phyloP scores from a whole-genome alignment of 805 yeast species.

The Metschnikowia noctiluminum region DNA sequence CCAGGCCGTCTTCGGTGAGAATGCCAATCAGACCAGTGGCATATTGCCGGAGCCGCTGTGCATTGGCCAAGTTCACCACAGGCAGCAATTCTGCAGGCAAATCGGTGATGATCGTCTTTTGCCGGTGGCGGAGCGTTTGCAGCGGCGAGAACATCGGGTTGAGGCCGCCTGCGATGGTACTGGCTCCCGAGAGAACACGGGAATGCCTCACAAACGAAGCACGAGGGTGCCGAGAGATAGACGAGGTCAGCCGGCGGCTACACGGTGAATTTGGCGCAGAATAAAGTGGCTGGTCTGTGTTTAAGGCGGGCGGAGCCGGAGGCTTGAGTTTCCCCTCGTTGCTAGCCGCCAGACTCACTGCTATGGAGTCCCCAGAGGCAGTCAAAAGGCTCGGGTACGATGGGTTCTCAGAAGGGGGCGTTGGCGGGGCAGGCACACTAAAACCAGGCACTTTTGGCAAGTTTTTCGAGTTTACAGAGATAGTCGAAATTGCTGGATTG shows the following conservation, averaged over 20 bases:
- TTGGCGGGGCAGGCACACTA: not conserved
- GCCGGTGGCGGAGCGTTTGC: slow-evolving; percentile 17
- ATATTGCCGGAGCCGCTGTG: slow-evolving; percentile 68
- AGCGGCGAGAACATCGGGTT: slow-evolving; percentile 14
- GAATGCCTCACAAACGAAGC: slow-evolving; percentile 18
- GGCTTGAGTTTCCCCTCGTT: not conserved
- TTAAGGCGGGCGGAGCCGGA: slow-evolving; percentile 10
- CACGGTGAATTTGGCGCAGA: slow-evolving; percentile 14
- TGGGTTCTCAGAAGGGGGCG: not conserved
- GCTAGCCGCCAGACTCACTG: too few species aligned
- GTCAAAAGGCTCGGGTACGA: slow-evolving; percentile 4
- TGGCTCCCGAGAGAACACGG: slow-evolving; percentile 14
- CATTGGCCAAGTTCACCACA: slow-evolving; percentile 61
- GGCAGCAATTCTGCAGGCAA: slow-evolving; percentile 69
- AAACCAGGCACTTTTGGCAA: not conserved
- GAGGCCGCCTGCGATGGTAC: slow-evolving; percentile 13
- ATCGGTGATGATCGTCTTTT: slow-evolving; percentile 20
- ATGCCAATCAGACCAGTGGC: slow-evolving; percentile 47
- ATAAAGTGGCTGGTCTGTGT: slow-evolving; percentile 9
- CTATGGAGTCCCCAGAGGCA: not conserved
- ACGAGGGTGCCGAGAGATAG: slow-evolving; percentile 13
- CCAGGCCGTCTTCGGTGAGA: slow-evolving; percentile 19
- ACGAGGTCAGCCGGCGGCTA: slow-evolving; percentile 11
- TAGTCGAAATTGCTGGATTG: too few species aligned
- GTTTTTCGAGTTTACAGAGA: not conserved